A percentile compares a stretch with the other conserved stretches of the same genome.
Conservation (phyloP, 257 asterid species). For the Solanum ossicruentum region DNA sequence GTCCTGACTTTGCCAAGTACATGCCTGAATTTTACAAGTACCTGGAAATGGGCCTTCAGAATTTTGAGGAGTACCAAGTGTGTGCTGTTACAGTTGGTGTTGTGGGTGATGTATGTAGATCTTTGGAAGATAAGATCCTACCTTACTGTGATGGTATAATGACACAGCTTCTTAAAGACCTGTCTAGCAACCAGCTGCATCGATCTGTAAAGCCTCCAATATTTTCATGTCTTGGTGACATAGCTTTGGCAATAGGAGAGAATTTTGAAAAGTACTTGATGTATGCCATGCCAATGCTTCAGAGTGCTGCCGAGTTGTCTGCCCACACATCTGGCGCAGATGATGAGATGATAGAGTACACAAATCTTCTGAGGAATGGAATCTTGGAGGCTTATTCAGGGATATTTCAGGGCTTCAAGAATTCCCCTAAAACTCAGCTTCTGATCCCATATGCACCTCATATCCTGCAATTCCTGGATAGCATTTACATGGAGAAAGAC, state of each 20-base stretch:
- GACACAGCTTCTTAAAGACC: conserved; percentile 71
- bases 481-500: conserved; percentile 68
- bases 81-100: conserved; percentile 89
- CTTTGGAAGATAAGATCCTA: conserved; percentile 61
- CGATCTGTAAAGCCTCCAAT: conserved; percentile 87
- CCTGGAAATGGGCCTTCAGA: conserved; percentile 86
- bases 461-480: conserved; percentile 69
- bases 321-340: conserved; percentile 54
- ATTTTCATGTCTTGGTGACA: conserved; percentile 84
- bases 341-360: conserved; percentile 68
- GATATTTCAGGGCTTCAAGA: conserved; percentile 76
- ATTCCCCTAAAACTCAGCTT: conserved; percentile 65
- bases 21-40: conserved; percentile 80
- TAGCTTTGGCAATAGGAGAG: conserved; percentile 76
- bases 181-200: conserved; percentile 71
- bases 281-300: conserved; percentile 91
- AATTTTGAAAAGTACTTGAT: conserved; percentile 70
- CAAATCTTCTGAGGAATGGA: conserved; percentile 62
- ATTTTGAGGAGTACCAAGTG: conserved; percentile 84
- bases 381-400: conserved; percentile 87
- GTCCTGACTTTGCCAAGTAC: conserved; percentile 59
- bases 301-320: conserved; percentile 78
- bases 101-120: conserved; percentile 84
- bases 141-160: conserved; percentile 80
- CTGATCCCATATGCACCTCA: conserved; percentile 68